Evolutionary conservation across 768 basidiomycete genomes (phyloP), one percentile per base, ranked within the genome.

Genomic region (Cytidiella melzeri): DNA sequence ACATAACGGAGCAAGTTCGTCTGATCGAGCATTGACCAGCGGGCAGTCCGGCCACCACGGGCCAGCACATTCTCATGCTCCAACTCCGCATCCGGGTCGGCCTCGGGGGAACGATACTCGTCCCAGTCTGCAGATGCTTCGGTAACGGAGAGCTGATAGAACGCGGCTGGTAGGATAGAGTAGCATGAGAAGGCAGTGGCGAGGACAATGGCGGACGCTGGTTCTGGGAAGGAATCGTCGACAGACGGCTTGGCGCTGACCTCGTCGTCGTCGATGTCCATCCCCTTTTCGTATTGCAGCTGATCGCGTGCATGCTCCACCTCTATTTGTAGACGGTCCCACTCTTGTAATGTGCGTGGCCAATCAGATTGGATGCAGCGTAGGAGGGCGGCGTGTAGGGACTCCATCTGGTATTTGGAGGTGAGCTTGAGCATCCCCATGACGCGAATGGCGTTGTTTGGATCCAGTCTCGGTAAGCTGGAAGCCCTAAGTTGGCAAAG

Each of bases 91-190:
- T 11, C 39, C 36, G 43, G n/a, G 23, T 45, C 50, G 50, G 18
- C 24, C 9, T 4, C 46, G 36, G 19, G 28, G 28, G 15, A 27
- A 3, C 39, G 47, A 21, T 23, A 27, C 44, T 24, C 40, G 30
- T 53, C 54, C 42, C 52, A 50, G 48, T 54, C 48, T 19, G 47
- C 39, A 27, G 20, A 24, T 13, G 45, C 28, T 20, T 48, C 40
- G 27, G 48, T 53, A 19, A 50, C 34, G 18, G 53, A 47, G 28
- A 59, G 43, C 24, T 54, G 52, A 50, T 57, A 57, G 47, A 54
- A 57, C 27, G 57, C 57, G 18, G 57, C 56, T 19, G 53, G 57
- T 5, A 59, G 46, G 24, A 59, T 47, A 5, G 39, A 36, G 23
- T 43, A 28, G 10, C 49, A 28, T 43, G 46, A 34, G 41, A 49